Evolutionary conservation across 2,329 filamentous ascomycete genomes (phyloP), one percentile per base, ranked within the genome.

Genomic region (Phoma sp.): DNA sequence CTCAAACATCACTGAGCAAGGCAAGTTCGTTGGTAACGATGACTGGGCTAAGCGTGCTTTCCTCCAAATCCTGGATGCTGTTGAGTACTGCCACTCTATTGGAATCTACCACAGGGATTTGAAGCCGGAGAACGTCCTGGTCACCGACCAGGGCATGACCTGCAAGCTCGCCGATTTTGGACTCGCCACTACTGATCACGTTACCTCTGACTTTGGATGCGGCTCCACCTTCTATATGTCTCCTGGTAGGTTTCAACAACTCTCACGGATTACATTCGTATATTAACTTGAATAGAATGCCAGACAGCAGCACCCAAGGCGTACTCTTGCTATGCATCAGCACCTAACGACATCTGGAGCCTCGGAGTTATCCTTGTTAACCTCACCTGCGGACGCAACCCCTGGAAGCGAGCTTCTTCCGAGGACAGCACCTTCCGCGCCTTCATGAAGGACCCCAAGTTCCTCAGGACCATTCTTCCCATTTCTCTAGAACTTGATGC

Each of bases 161-260:
- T 91, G 96, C 72, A 96, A 98, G 80, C 85, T 99, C 62, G 95
- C 93, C 63, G 95, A 99, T 78, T 99, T 99, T 83, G 95, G 95
- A 73, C 85, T 99, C 49, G 95, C 95, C 55, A 98, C 92, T 20
- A 87, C 87, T 53, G 91, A 93, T 62, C 83, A 87, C 62, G 83
- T 88, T 64, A 96, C 93, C 61, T 90, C 92, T 66, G 95, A 99
- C 76, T 97, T 96, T 77, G 95, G 95, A 70, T 99, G 95, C 75
- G 95, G 95, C 60, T 98, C 95, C 26, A 98, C 93, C 12, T 98
- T 98, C 72, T 99, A 99, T 80, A 99, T 98, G 95, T 96, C 92
- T 72, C 95, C 95, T 85, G 93, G 93, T 97, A 89, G 76, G 85
- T 80, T 61, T 62, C 66, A 68, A 69, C 11, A 14, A 60, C 36